These are phyloP conservation scores for Ailanthus altissimus DNA, from an alignment of 345 rosid genomes.

Conservation along the genomic window DNA sequence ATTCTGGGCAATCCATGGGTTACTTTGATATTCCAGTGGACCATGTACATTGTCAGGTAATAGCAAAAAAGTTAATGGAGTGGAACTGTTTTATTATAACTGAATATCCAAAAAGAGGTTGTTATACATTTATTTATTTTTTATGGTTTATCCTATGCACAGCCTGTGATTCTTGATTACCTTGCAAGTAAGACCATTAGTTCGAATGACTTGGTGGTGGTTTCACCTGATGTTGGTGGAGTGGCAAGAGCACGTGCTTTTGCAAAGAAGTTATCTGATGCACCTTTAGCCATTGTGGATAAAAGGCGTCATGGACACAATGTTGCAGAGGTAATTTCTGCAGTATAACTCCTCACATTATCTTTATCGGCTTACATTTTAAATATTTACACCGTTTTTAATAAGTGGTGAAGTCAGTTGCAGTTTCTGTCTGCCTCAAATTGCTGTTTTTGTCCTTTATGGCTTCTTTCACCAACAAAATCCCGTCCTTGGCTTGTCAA, in stretches of 20 bases:
- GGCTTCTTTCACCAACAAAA: neutral
- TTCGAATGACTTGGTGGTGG: conserved; percentile 86
- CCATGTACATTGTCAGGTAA: conserved; percentile 89
- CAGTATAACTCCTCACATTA: neutral
- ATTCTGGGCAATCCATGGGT: conserved; percentile 99
- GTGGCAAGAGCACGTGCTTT: conserved; percentile 98
- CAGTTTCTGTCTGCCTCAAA: neutral
- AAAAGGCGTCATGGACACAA: conserved; percentile 97
- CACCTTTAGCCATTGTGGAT: conserved; percentile 97
- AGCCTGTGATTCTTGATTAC: conserved; percentile 98
- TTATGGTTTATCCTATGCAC: conserved; percentile 2
- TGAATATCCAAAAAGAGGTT: neutral
- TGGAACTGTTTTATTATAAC: conserved; percentile 2
- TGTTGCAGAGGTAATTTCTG: conserved; percentile 81
- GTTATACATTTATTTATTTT: neutral
- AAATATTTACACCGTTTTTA: neutral
- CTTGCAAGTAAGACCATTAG: conserved; percentile 90
- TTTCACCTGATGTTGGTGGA: conserved; percentile 99
- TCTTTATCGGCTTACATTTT: neutral
- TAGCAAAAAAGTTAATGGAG: neutral
- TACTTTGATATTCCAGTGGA: conserved; percentile 98
- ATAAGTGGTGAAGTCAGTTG: neutral
- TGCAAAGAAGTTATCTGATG: conserved; percentile 91
- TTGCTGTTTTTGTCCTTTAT: neutral
- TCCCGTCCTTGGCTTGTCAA: neutral